phyloP scores from a whole-genome alignment of 306 rosid genomes.

The Cucumis melo region DNA sequence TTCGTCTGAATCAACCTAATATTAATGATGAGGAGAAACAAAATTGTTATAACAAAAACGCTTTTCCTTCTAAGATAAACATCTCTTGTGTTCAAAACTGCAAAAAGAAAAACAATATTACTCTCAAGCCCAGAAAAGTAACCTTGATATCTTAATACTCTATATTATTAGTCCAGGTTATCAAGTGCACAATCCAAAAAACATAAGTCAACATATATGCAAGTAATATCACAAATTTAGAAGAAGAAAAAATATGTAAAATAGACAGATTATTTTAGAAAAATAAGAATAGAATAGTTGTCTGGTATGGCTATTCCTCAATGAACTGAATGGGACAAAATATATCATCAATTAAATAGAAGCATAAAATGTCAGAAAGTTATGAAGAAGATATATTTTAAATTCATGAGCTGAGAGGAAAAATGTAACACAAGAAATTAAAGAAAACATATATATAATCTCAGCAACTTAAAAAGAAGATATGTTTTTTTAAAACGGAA shows the following conservation, averaged over 20 bases:
- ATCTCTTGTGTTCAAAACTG: too few relatives aligned
- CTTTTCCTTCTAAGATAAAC: background rate
- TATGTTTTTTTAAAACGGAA: background rate
- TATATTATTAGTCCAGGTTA: too few relatives aligned
- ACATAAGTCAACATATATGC: background rate
- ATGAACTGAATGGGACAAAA: background rate
- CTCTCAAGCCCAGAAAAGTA: background rate
- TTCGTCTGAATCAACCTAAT: too few relatives aligned
- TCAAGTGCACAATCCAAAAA: too few relatives aligned
- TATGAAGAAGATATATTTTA: background rate
- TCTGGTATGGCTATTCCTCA: background rate
- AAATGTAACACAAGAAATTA: background rate
- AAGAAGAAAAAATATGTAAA: too few relatives aligned
- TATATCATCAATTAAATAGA: background rate
- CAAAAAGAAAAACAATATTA: background rate
- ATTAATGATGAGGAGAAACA: background rate
- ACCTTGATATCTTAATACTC: too few relatives aligned
- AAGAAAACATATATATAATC: background rate
- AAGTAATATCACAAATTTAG: background rate
- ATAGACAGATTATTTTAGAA: background rate
- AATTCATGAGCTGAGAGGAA: background rate
- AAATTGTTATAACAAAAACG: background rate
- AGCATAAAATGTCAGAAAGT: background rate
- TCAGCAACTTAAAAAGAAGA: background rate
- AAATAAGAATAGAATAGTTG: too few relatives aligned